Evolutionary conservation across 352 stramenopile species (phyloP).

Genomic region (Phytopythium vexans): DNA sequence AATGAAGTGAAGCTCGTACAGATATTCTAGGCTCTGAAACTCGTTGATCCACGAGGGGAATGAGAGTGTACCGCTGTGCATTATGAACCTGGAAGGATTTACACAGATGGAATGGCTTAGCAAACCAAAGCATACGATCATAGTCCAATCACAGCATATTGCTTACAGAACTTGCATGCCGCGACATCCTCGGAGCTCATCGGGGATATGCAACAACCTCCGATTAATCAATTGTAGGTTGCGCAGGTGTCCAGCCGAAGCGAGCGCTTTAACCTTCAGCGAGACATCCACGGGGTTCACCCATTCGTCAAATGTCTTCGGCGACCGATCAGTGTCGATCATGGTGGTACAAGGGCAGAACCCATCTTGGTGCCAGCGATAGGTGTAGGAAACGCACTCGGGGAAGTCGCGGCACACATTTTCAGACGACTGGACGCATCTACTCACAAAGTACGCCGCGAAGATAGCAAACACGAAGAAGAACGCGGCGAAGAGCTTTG

Average conservation of each 20-base stretch:
- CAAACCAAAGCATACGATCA: neutral
- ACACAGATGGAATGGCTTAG: neutral
- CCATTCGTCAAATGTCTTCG: constrained; percentile 25
- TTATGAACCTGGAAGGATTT: constrained; percentile 22
- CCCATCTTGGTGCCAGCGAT: constrained; percentile 9
- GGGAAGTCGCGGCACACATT: constrained; percentile 13
- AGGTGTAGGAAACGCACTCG: constrained; percentile 25
- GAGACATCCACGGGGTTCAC: constrained; percentile 16
- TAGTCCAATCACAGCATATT: neutral
- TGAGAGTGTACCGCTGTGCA: constrained; percentile 18
- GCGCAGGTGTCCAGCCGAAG: constrained; percentile 25
- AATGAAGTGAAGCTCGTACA: constrained; percentile 19
- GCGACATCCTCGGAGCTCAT: constrained; percentile 22
- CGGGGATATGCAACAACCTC: constrained; percentile 14
- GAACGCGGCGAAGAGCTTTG: constrained; percentile 12
- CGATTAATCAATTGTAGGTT: constrained; percentile 44
- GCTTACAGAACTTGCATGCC: constrained; percentile 34
- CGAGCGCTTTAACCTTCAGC: constrained; percentile 17
- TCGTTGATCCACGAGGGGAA: constrained; percentile 23
- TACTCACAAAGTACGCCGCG: constrained; percentile 9
- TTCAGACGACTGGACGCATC: constrained; percentile 10
- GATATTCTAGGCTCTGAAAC: constrained; percentile 31
- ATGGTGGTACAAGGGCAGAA: constrained; percentile 34
- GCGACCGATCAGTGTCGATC: constrained; percentile 21
- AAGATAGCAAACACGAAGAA: constrained; percentile 13